Evolutionary conservation across 1,284 basidiomycete species (phyloP).

Genomic region (Austroboletus olivaceoglutinosus): DNA sequence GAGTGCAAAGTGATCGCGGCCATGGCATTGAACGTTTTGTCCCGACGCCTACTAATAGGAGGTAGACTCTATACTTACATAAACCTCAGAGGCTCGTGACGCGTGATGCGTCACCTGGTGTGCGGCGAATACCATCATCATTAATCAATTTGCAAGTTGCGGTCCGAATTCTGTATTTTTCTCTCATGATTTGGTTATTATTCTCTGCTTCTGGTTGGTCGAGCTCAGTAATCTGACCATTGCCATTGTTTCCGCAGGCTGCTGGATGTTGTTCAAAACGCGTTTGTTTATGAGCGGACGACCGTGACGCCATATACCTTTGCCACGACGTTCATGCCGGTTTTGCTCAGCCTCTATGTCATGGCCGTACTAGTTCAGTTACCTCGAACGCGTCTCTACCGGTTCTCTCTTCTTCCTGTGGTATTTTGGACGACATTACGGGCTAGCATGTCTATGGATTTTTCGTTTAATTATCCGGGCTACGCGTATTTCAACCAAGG

Average conservation of each 20-base stretch:
- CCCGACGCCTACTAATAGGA: no score
- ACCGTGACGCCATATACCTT: slow-evolving; percentile 23
- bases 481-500: slow-evolving; percentile 24
- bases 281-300: slow-evolving; percentile 16
- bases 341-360: slow-evolving; percentile 14
- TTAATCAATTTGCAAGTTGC: no score
- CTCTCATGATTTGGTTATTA: slow-evolving; percentile 21
- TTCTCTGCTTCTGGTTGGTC: background rate
- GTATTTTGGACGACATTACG: slow-evolving; percentile 18
- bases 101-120: no score
- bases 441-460: slow-evolving; percentile 18
- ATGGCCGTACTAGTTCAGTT: slow-evolving; percentile 34
- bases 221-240: background rate
- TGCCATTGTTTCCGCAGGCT: slow-evolving; percentile 6
- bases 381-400: slow-evolving; percentile 15
- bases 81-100: no score
- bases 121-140: no score
- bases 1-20: no score
- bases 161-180: background rate
- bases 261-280: slow-evolving; percentile 3
- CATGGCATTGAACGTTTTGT: no score
- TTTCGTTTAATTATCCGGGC: slow-evolving; percentile 18
- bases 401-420: slow-evolving; percentile 26
- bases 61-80: no score
- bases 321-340: slow-evolving; percentile 19